Conservation (phyloP, 192 early-diverging fungal genomes). For the Coemansia sp. region DNA sequence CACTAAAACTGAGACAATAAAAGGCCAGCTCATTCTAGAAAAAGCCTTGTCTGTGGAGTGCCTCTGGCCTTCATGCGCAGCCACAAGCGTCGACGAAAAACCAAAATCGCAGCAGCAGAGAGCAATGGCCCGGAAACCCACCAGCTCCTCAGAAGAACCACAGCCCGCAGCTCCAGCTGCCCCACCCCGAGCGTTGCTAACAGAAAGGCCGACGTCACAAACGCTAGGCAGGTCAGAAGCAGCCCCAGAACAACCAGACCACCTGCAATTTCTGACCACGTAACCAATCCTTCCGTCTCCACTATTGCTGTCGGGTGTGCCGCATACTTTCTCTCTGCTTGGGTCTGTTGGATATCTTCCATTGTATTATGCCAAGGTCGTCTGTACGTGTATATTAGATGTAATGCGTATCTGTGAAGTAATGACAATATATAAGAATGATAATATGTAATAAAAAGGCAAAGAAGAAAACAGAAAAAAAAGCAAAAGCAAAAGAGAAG, state of each 20-base stretch:
- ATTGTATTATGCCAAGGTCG: background rate
- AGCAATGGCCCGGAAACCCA: constrained; percentile 33
- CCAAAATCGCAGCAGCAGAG: constrained; percentile 15
- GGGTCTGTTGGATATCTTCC: constrained; percentile 4
- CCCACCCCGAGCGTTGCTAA: constrained; percentile 45
- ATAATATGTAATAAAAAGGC: background rate
- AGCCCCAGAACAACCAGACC: constrained; percentile 35
- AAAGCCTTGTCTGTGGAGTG: background rate
- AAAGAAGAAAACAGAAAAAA: background rate
- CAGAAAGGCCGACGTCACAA: constrained; percentile 37
- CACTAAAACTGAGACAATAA: background rate
- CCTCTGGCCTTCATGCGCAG: constrained; percentile 12
- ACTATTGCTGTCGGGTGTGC: constrained; percentile 2
- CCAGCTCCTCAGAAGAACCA: constrained; percentile 36
- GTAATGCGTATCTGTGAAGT: background rate
- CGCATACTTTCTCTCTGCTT: constrained; percentile 6
- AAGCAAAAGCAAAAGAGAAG: background rate
- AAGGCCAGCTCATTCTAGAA: background rate
- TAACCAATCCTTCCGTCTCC: constrained; percentile 10
- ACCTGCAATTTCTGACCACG: constrained; percentile 36
- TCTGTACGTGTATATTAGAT: background rate
- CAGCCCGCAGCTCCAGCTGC: constrained; percentile 45
- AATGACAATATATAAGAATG: too few relatives aligned
- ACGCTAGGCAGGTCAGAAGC: constrained; percentile 24
- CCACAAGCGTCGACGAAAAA: constrained; percentile 20